Conservation (phyloP, 1,284 basidiomycete genomes). For the Caloboletus firmus region DNA sequence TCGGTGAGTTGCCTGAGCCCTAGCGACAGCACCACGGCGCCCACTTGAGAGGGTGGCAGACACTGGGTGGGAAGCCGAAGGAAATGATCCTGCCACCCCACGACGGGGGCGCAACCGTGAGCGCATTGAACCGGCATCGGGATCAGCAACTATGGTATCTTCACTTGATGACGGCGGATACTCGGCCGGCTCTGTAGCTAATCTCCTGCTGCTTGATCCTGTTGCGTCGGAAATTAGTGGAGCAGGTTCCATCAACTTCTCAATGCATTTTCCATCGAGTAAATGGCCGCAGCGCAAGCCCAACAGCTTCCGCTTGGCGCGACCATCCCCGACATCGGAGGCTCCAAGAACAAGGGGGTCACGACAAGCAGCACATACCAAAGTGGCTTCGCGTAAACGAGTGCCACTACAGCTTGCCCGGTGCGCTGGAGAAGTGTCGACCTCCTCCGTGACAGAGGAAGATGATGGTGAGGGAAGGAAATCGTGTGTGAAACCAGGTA, state of each 20-base stretch:
- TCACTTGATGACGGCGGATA: conserved; percentile 15
- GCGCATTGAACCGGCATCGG: conserved; percentile 42
- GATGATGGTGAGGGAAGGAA: conserved; percentile 44
- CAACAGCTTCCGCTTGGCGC: conserved; percentile 54
- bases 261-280: conserved; percentile 71
- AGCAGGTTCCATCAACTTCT: conserved; percentile 51
- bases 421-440: conserved; percentile 14
- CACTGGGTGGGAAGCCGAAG: conserved; percentile 14
- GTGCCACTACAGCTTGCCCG: conserved; percentile 20
- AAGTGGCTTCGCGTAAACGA: conserved; percentile 33
- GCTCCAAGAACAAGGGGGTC: conserved; percentile 52
- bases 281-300: conserved; percentile 72
- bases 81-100: conserved; percentile 9
- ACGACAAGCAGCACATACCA: conserved; percentile 63
- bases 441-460: conserved; percentile 32
- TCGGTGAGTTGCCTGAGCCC: conserved; percentile 14
- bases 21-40: conserved; percentile 4
- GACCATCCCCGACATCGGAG: conserved; percentile 37
- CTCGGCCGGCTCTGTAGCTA: conserved; percentile 1
- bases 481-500: conserved; percentile 63
- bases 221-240: conserved; percentile 12
- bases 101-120: conserved; percentile 53
- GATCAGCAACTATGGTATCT: conserved; percentile 27
- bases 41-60: conserved; percentile 1
- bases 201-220: conserved; percentile 36